These are phyloP conservation scores for Physcia stellaris DNA, from an alignment of 495 filamentous ascomycete genomes.

Conservation along the genomic window DNA sequence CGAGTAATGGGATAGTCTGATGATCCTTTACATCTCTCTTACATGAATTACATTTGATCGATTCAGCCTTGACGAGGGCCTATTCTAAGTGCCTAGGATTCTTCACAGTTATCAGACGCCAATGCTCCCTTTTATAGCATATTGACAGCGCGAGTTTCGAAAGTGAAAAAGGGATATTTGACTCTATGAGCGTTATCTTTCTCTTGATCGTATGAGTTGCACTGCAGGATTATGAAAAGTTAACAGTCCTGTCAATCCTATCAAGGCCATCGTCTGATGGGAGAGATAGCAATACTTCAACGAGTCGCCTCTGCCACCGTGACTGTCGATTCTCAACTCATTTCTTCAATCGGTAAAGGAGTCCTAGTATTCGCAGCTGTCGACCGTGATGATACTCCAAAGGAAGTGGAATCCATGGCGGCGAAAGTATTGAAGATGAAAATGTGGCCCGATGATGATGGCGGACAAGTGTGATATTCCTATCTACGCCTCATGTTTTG, in stretches of 20 bases:
- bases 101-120: too few relatives aligned
- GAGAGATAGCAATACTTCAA: constrained; percentile 74
- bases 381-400: constrained; percentile 77
- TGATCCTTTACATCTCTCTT: too few relatives aligned
- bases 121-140: too few relatives aligned
- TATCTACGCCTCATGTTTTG: neutral
- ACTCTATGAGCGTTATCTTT: too few relatives aligned
- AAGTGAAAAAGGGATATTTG: too few relatives aligned
- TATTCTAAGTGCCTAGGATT: too few relatives aligned
- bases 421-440: constrained; percentile 77
- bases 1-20: too few relatives aligned
- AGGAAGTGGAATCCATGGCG: constrained; percentile 73
- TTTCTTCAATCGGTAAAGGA: constrained; percentile 82
- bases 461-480: constrained; percentile 35
- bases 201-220: too few relatives aligned
- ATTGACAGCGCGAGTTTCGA: too few relatives aligned
- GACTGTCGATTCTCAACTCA: constrained; percentile 78
- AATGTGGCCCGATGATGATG: constrained; percentile 65
- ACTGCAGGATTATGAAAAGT: constrained; percentile 45
- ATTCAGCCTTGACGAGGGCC: too few relatives aligned
- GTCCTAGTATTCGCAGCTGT: constrained; percentile 86
- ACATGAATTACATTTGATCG: too few relatives aligned
- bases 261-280: constrained; percentile 4
- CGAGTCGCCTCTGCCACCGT: constrained; percentile 96
- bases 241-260: constrained; percentile 1